phyloP scores from a whole-genome alignment of 2,329 filamentous ascomycete genomes.

The Calycina herbarum region DNA sequence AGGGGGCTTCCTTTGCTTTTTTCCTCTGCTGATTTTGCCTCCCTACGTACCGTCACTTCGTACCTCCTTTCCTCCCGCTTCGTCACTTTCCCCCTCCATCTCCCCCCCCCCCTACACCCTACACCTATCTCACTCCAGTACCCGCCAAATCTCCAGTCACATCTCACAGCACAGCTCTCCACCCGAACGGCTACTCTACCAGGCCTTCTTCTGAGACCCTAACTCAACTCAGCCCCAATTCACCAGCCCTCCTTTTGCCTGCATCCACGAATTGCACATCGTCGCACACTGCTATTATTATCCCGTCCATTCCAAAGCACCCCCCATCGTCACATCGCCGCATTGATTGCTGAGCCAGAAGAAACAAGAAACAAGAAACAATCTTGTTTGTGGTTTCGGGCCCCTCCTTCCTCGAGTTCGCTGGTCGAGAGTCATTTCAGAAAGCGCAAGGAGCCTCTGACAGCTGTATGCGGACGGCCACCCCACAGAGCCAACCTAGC shows the following conservation, averaged over 20 bases:
- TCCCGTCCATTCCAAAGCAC: conserved; percentile 8
- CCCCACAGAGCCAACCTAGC: conserved; percentile 4
- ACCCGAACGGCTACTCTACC: not conserved
- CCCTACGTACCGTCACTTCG: not conserved
- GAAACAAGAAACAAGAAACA: conserved; percentile 6
- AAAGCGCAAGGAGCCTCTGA: not conserved
- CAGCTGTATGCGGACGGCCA: not conserved
- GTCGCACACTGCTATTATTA: conserved; percentile 29
- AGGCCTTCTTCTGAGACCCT: conserved; percentile 8
- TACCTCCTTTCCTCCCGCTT: not conserved
- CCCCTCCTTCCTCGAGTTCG: conserved; percentile 3
- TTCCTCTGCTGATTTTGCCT: not conserved
- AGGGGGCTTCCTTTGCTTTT: not conserved
- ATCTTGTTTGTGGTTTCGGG: conserved; percentile 9
- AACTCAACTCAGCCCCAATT: conserved; percentile 15
- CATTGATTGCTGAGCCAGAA: conserved; percentile 9
- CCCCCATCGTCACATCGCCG: conserved; percentile 5
- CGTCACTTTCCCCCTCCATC: not conserved
- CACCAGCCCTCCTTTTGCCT: conserved; percentile 7
- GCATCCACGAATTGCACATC: conserved; percentile 12
- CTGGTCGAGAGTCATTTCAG: not conserved
- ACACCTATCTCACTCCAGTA: not conserved
- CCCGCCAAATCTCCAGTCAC: conserved; percentile 1
- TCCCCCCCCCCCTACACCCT: too few relatives aligned
- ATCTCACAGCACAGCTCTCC: not conserved